phyloP scores from a whole-genome alignment of 2,329 filamentous ascomycete genomes.

The Calonectria leucothoes region DNA sequence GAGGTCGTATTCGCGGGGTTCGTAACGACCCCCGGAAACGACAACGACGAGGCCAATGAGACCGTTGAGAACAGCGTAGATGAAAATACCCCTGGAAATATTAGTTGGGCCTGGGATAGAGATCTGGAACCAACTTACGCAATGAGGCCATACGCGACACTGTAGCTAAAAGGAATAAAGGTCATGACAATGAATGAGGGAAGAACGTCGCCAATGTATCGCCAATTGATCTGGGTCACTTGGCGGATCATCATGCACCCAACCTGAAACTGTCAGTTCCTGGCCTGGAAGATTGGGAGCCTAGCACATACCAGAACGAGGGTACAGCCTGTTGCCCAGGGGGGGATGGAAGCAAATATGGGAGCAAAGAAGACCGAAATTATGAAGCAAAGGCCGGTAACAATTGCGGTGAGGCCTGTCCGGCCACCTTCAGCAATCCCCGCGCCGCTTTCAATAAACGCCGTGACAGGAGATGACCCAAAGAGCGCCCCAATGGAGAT shows the following conservation, averaged over 20 bases:
- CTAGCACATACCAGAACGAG: constrained; percentile 68
- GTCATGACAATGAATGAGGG: constrained; percentile 81
- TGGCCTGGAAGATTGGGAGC: too few species aligned
- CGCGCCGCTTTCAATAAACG: constrained; percentile 80
- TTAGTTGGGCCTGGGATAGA: constrained; percentile 18
- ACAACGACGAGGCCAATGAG: constrained; percentile 59
- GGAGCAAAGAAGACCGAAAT: constrained; percentile 80
- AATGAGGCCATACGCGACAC: constrained; percentile 81
- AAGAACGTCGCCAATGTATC: constrained; percentile 79
- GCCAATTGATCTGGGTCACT: constrained; percentile 81
- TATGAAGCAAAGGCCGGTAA: constrained; percentile 77
- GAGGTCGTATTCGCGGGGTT: constrained; percentile 64
- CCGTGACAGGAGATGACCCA: constrained; percentile 77
- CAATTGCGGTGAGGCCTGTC: constrained; percentile 78
- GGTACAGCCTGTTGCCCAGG: constrained; percentile 82
- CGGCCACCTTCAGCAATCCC: constrained; percentile 81
- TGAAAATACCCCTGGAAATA: constrained; percentile 59
- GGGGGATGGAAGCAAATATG: constrained; percentile 81
- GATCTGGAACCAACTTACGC: constrained; percentile 61
- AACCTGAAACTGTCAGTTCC: constrained; percentile 57
- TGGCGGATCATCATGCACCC: constrained; percentile 84
- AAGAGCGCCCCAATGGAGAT: constrained; percentile 79
- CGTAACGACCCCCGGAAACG: constrained; percentile 54
- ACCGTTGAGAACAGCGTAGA: constrained; percentile 62
- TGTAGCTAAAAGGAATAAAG: constrained; percentile 83